phyloP scores from a whole-genome alignment of 768 basidiomycete species.

The Xerocomellus amylosporus region DNA sequence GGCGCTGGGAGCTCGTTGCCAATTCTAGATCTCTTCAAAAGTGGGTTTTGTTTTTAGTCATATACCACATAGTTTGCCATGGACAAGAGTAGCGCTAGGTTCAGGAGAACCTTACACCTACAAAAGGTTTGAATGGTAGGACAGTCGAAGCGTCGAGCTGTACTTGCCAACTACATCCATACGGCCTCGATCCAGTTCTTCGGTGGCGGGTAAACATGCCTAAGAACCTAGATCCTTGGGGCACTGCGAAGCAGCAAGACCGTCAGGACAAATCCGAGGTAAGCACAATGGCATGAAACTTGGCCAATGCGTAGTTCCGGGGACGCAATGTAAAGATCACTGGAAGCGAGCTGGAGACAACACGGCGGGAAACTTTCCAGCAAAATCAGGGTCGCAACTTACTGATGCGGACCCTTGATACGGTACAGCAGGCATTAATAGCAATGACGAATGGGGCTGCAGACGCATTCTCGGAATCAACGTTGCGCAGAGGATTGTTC shows the following conservation, averaged over 20 bases:
- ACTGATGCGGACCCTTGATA: slow-evolving; percentile 48
- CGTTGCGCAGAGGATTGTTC: slow-evolving; percentile 41
- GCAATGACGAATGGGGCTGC: slow-evolving; percentile 55
- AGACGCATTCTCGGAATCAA: slow-evolving; percentile 38
- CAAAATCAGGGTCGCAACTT: slow-evolving; percentile 1
- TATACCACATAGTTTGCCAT: neutral
- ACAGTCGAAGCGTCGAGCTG: neutral
- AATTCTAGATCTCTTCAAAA: neutral
- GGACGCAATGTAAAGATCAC: slow-evolving; percentile 36
- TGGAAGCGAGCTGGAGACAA: slow-evolving; percentile 39
- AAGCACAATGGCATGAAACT: neutral
- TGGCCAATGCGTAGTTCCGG: slow-evolving; percentile 26
- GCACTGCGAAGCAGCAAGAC: slow-evolving; percentile 50
- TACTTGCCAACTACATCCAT: slow-evolving; percentile 23
- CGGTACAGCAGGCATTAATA: no score
- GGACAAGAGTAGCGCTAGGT: neutral
- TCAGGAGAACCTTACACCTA: slow-evolving; percentile 8
- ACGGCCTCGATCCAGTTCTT: slow-evolving; percentile 17
- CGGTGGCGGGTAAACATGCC: slow-evolving; percentile 20
- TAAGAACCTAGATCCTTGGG: slow-evolving; percentile 39
- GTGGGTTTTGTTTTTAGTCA: neutral
- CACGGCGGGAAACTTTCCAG: slow-evolving; percentile 20
- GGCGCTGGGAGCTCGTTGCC: neutral
- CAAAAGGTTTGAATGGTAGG: neutral
- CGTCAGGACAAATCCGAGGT: slow-evolving; percentile 39